Evolutionary conservation across 139 green algal genomes (phyloP).

Genomic region (Coccomyxa sp.): DNA sequence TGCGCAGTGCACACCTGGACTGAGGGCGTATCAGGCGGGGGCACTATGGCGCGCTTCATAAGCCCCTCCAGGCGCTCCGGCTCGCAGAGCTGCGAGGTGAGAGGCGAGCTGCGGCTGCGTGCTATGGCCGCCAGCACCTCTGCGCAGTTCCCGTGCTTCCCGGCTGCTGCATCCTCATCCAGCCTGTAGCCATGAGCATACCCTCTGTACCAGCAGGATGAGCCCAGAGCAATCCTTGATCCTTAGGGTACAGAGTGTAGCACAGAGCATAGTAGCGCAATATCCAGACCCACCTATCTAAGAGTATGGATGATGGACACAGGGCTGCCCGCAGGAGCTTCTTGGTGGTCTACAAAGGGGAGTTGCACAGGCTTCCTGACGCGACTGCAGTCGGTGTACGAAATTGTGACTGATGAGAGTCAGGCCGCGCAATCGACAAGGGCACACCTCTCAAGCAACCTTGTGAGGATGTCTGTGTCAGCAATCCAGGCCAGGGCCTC

Average conservation of each 20-base stretch:
- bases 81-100: conserved; percentile 34
- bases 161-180: neutral
- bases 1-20: neutral
- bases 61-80: neutral
- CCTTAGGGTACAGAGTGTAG: too few species aligned
- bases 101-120: conserved; percentile 59
- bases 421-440: too few species aligned
- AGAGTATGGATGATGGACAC: too few species aligned
- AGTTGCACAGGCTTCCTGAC: too few species aligned
- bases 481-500: conserved; percentile 61
- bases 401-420: too few species aligned
- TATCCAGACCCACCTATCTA: too few species aligned
- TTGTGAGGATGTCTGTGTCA: conserved; percentile 66
- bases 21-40: neutral
- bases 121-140: conserved; percentile 83
- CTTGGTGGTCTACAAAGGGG: too few species aligned
- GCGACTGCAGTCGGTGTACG: too few species aligned
- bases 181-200: neutral
- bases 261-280: too few species aligned
- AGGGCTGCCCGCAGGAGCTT: too few species aligned
- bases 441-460: conserved; percentile 50
- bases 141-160: conserved; percentile 26
- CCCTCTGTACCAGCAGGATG: neutral
- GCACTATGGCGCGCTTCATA: neutral
- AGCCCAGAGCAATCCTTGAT: neutral